Percentiles rank a stretch among this genome's conserved stretches.
Conservation (phyloP, 1,139 yeast species). For the Geotrichum candidum region DNA sequence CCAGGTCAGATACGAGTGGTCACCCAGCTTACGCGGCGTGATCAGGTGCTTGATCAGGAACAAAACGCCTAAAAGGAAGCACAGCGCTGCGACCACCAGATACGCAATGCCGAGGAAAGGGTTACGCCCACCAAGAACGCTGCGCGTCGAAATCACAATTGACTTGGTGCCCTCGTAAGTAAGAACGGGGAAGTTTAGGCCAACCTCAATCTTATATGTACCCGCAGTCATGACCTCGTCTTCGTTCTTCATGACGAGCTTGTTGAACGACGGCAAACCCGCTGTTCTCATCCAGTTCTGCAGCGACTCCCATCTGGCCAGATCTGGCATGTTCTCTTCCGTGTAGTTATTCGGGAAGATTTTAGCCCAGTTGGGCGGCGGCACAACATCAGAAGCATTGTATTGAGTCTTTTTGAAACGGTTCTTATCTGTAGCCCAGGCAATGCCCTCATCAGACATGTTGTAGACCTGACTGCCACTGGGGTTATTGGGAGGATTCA, state of each 20-base stretch:
- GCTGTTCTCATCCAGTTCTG: slow-evolving; percentile 99
- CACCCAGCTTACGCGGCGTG: slow-evolving; percentile 71
- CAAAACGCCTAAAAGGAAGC: slow-evolving; percentile 53
- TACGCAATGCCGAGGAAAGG: slow-evolving; percentile 81
- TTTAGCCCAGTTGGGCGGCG: slow-evolving; percentile 93
- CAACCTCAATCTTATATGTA: slow-evolving; percentile 63
- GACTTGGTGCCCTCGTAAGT: slow-evolving; percentile 79
- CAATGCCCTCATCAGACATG: slow-evolving; percentile 66
- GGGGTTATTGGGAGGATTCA: slow-evolving; percentile 33
- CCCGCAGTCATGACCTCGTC: slow-evolving; percentile 56
- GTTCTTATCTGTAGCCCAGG: slow-evolving; percentile 78
- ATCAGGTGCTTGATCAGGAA: slow-evolving; percentile 57
- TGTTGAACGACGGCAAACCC: slow-evolving; percentile 79
- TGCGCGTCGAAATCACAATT: slow-evolving; percentile 72
- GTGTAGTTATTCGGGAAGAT: slow-evolving; percentile 86
- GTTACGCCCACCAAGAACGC: slow-evolving; percentile 88
- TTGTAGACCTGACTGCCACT: slow-evolving; percentile 42
- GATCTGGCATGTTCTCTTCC: slow-evolving; percentile 75
- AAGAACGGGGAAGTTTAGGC: slow-evolving; percentile 82
- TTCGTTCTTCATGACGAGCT: slow-evolving; percentile 77
- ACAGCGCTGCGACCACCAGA: slow-evolving; percentile 90
- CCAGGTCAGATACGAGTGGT: slow-evolving; percentile 68
- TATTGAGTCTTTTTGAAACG: slow-evolving; percentile 78
- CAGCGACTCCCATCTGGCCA: slow-evolving; percentile 69
- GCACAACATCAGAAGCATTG: slow-evolving; percentile 65